These are phyloP conservation scores for Papiliotrema flavescens DNA, from an alignment of 1,284 basidiomycete genomes.

Conservation along the genomic window DNA sequence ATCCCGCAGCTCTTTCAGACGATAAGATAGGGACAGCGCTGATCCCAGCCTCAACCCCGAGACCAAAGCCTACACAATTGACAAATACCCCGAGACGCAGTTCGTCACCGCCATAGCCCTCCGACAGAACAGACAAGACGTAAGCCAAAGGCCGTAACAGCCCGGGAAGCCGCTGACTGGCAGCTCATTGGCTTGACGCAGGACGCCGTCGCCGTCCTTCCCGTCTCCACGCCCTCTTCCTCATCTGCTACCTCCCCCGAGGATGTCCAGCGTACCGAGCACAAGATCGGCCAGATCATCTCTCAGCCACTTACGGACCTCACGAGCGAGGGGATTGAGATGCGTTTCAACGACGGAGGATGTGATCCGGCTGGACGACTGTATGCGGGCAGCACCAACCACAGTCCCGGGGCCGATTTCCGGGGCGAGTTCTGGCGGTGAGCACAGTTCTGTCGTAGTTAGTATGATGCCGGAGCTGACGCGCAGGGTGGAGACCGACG, in stretches of 20 bases:
- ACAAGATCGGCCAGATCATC: constrained; percentile 16
- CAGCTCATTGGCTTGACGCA: constrained; percentile 12
- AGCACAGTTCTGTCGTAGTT: too few relatives aligned
- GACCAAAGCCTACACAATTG: constrained; percentile 26
- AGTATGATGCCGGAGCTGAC: too few relatives aligned
- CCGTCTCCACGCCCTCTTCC: constrained; percentile 3
- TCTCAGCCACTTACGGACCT: constrained; percentile 19
- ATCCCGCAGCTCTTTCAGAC: too few relatives aligned
- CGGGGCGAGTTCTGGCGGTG: constrained; percentile 37
- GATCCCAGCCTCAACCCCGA: constrained; percentile 28
- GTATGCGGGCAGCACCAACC: constrained; percentile 37
- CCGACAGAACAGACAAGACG: constrained; percentile 24
- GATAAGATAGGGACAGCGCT: constrained; percentile 1
- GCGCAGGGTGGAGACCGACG: constrained; percentile 22
- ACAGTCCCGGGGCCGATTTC: constrained; percentile 14
- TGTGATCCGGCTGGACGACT: constrained; percentile 41
- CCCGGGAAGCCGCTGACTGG: neutral
- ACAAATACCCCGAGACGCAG: constrained; percentile 32
- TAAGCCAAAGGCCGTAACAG: constrained; percentile 11
- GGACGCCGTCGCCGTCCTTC: constrained; percentile 12
- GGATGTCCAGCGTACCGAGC: neutral
- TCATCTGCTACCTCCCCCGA: neutral
- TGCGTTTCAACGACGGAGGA: constrained; percentile 48
- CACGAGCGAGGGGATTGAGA: constrained; percentile 13
- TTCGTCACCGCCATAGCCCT: constrained; percentile 35